A percentile compares a stretch with the other conserved stretches of the same genome.
Evolutionary conservation across 495 filamentous ascomycete genomes (phyloP).

Genomic region (Chaetomium fimeti): DNA sequence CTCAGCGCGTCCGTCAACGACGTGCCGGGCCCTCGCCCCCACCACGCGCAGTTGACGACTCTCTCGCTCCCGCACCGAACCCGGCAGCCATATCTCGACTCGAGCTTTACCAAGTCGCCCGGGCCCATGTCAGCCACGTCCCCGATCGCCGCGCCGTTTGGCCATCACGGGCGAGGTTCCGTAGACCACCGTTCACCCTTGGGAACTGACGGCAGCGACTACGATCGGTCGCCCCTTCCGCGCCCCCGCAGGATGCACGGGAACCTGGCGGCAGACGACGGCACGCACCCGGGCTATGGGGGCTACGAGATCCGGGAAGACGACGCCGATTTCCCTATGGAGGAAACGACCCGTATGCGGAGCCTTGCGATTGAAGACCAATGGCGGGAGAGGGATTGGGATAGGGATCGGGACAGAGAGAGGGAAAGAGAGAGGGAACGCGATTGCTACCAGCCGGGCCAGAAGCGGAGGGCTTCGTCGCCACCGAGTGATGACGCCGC

Average conservation of each 20-base stretch:
- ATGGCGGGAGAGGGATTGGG: constrained; percentile 37
- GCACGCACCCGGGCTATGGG: constrained; percentile 40
- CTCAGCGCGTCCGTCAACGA: constrained; percentile 55
- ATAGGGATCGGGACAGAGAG: constrained; percentile 23
- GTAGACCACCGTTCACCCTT: constrained; percentile 51
- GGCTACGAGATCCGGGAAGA: constrained; percentile 56
- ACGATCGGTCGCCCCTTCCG: constrained; percentile 59
- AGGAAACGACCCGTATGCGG: constrained; percentile 59
- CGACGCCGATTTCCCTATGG: constrained; percentile 65
- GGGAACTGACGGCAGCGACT: constrained; percentile 42
- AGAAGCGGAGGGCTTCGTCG: constrained; percentile 80
- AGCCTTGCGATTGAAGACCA: constrained; percentile 58
- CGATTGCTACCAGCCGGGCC: constrained; percentile 48
- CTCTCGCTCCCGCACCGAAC: constrained; percentile 51
- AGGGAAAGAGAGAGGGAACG: constrained; percentile 32
- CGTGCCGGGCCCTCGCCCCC: constrained; percentile 42
- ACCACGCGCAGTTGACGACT: constrained; percentile 48
- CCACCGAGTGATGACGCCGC: constrained; percentile 70
- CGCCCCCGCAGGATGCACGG: constrained; percentile 57
- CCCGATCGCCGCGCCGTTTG: constrained; percentile 49
- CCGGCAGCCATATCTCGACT: constrained; percentile 43
- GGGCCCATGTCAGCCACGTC: constrained; percentile 49
- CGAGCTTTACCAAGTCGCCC: constrained; percentile 49
- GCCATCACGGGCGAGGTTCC: constrained; percentile 44
- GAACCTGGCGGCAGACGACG: constrained; percentile 40